These are phyloP conservation scores for Akanthomyces dipterigenus DNA, from an alignment of 2,329 filamentous ascomycete genomes.

Conservation along the genomic window DNA sequence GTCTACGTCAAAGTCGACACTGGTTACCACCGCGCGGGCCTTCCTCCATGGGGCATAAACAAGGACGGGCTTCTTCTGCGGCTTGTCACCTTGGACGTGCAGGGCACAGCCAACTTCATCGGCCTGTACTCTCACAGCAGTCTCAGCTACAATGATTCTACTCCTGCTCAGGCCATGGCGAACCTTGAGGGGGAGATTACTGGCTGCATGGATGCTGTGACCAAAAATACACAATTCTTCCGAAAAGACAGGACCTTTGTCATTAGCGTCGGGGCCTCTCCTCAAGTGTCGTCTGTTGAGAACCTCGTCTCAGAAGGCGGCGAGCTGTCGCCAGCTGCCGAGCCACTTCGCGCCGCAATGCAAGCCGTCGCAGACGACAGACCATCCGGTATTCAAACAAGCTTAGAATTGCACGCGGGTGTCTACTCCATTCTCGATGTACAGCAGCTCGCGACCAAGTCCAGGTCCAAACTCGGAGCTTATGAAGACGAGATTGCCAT, in stretches of 20 bases:
- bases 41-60: conserved; percentile 36
- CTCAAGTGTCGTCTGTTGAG: conserved; percentile 23
- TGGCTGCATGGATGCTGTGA: conserved; percentile 22
- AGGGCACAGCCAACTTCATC: conserved; percentile 13
- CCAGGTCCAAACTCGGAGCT: conserved; percentile 18
- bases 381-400: conserved; percentile 14
- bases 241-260: conserved; percentile 14
- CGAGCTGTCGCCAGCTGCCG: not conserved
- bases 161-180: conserved; percentile 22
- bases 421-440: conserved; percentile 59
- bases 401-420: conserved; percentile 56
- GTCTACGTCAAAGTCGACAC: conserved; percentile 58
- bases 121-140: conserved; percentile 29
- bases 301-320: conserved; percentile 16
- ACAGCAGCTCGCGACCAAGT: conserved; percentile 56
- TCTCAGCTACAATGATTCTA: conserved; percentile 24
- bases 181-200: conserved; percentile 24
- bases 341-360: conserved; percentile 12
- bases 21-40: conserved; percentile 56
- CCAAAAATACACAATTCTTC: conserved; percentile 14
- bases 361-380: not conserved
- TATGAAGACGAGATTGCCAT: conserved; percentile 45
- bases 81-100: conserved; percentile 22
- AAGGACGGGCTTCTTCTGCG: conserved; percentile 30
- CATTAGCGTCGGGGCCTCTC: conserved; percentile 27